Percentiles rank a stretch among this genome's conserved stretches.
These are phyloP conservation scores for Typha latifolia DNA, from an alignment of 176 grass and related monocot genomes.

Conservation along the genomic window DNA sequence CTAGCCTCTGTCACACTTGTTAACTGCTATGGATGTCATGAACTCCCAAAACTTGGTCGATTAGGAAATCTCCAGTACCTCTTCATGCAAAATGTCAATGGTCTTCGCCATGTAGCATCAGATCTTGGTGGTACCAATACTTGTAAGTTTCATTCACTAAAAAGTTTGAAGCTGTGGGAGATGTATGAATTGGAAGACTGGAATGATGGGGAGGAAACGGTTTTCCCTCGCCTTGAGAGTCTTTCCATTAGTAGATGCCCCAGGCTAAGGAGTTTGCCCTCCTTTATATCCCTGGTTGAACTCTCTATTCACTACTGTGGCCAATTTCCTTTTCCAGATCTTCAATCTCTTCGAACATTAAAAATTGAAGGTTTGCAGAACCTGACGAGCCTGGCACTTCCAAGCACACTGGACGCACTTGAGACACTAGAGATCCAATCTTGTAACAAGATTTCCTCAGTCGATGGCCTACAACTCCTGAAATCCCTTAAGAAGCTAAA, in stretches of 20 bases:
- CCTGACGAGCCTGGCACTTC: constrained; percentile 7
- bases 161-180: constrained; percentile 23
- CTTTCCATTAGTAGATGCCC: constrained; percentile 24
- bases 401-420: constrained; percentile 1
- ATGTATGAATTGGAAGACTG: constrained; percentile 32
- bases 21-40: constrained; percentile 20
- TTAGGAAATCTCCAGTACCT: constrained; percentile 20
- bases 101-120: constrained; percentile 9
- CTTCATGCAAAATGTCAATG: constrained; percentile 10
- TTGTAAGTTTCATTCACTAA: constrained; percentile 17
- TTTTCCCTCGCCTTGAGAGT: constrained; percentile 17
- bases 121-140: not conserved
- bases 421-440: constrained; percentile 27
- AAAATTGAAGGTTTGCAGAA: constrained; percentile 29
- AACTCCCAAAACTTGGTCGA: constrained; percentile 14
- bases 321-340: constrained; percentile 10
- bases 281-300: constrained; percentile 15
- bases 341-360: constrained; percentile 8
- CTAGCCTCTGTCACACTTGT: constrained; percentile 19
- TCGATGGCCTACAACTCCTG: constrained; percentile 11
- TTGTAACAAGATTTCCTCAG: constrained; percentile 19
- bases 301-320: constrained; percentile 17
- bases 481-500: constrained; percentile 17
- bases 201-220: constrained; percentile 10
- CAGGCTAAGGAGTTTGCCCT: constrained; percentile 12